Evolutionary conservation across 441 rosid species (phyloP).

Genomic region (Arabidopsis lyrata): DNA sequence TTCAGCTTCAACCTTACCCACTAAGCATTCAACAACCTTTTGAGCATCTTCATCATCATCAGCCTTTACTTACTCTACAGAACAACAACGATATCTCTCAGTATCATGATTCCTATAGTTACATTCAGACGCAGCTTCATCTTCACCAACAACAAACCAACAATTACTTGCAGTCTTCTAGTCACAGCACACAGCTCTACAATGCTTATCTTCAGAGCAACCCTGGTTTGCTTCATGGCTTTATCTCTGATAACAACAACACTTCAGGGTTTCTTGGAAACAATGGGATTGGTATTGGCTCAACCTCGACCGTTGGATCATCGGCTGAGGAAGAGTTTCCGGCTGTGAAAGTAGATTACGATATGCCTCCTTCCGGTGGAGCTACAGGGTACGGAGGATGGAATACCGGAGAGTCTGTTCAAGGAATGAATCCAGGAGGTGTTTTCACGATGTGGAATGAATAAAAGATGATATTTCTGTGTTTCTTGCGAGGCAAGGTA

Average conservation of each 20-base stretch:
- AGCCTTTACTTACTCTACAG: constrained; percentile 68
- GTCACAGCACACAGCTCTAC: constrained; percentile 66
- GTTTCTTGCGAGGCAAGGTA: constrained; percentile 39
- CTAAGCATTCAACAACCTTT: constrained; percentile 61
- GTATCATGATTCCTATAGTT: constrained; percentile 59
- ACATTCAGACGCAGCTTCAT: constrained; percentile 79
- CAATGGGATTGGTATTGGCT: constrained; percentile 55
- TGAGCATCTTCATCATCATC: constrained; percentile 62
- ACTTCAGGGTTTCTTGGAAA: constrained; percentile 64
- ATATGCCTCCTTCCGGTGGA: constrained; percentile 61
- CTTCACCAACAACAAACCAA: constrained; percentile 59
- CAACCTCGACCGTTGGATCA: constrained; percentile 58
- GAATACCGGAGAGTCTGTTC: constrained; percentile 71
- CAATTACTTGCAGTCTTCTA: constrained; percentile 52
- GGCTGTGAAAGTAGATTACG: constrained; percentile 84
- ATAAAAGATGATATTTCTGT: constrained; percentile 34
- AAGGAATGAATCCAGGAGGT: constrained; percentile 75
- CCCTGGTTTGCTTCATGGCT: constrained; percentile 79
- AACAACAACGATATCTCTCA: constrained; percentile 62
- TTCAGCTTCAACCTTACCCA: constrained; percentile 67
- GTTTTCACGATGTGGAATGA: constrained; percentile 94
- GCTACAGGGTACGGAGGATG: constrained; percentile 67
- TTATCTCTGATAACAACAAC: constrained; percentile 59
- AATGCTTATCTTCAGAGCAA: constrained; percentile 70
- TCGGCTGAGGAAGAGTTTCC: constrained; percentile 68